Percentiles rank a stretch among this genome's conserved stretches.
phyloP scores from a whole-genome alignment of 2,329 filamentous ascomycete genomes.

The Colletotrichum sp. region DNA sequence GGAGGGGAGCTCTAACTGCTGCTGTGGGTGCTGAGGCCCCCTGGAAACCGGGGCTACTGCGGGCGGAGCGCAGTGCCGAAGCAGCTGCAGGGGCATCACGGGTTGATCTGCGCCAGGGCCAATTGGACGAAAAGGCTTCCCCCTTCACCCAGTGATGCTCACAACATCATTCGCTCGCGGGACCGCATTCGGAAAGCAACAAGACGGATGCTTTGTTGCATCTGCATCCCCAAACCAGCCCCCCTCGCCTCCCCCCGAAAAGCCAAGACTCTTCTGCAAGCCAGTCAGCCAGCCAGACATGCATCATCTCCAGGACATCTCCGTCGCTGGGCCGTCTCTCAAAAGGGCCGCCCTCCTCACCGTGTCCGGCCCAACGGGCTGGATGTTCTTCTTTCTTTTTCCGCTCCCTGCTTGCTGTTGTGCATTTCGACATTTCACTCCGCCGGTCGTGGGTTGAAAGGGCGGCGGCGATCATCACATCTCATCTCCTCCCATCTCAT shows the following conservation, averaged over 20 bases:
- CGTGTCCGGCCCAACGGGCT: neutral
- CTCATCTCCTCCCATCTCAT: neutral
- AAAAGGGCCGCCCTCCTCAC: neutral
- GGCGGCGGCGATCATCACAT: neutral
- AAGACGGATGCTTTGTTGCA: neutral
- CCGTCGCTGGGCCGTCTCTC: neutral
- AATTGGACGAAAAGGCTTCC: neutral
- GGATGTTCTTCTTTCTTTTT: neutral
- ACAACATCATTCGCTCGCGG: neutral
- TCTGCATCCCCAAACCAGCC: neutral
- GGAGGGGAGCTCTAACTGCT: neutral
- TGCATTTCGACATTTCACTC: neutral
- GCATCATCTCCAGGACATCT: neutral
- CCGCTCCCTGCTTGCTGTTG: neutral
- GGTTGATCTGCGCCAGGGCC: constrained; percentile 10
- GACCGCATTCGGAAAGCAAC: neutral
- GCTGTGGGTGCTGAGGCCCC: neutral
- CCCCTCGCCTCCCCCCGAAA: neutral
- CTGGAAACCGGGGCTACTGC: constrained; percentile 11
- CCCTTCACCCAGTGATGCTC: too few relatives aligned
- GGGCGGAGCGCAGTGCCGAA: neutral
- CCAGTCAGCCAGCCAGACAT: neutral
- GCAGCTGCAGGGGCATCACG: neutral
- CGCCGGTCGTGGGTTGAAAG: neutral
- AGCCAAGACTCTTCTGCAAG: neutral